Base-by-base conservation (phyloP, 73 alveolate species). In the Symbiodinium pilosum region DNA sequence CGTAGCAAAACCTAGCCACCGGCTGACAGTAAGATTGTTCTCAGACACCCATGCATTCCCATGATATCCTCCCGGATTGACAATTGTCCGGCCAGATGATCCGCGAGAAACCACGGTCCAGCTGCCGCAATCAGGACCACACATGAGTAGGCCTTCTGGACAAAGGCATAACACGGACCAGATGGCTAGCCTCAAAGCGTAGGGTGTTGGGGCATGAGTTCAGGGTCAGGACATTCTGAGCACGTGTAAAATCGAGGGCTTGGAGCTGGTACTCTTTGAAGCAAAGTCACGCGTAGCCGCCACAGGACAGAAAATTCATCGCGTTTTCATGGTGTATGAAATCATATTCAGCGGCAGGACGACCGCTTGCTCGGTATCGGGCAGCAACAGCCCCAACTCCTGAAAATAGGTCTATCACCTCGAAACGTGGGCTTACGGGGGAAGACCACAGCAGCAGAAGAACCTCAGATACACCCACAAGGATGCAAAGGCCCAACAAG, bases 381-480 rank as follows among this genome's bases (percentile, higher is more conserved):
- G 1, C 26, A 26, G 73, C 94, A 36, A 39, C 68, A 21, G 3
- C 4, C n/a, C 94, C 94, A 3, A 12, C 34, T 11, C 94, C 94
- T 18, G 94, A 40, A 36, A 87, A 87, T 16, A 87, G 94, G 43
- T 87, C 94, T 28, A 87, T 85, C 38, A 87, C 44, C 34, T 87
- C 86, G 43, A 38, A 87, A 2, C 18, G 9, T 18, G 94, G 84
- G 21, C 34, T 21, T 16, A 54, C 94, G 39, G 52, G 86, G 4
- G 94, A 38, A 64, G 85, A 52, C 94, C 94, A 87, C 6, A 87
- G 84, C 9, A 87, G 32, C 43, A 87, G 44, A 26, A 87, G 43
- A 18, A 54, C 68, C n/a, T n/a, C n/a, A n/a, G n/a, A n/a, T n/a
- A n/a, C n/a, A n/a, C n/a, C n/a, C n/a, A n/a, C n/a, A n/a, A n/a